These are phyloP conservation scores for Berberis thunbergii DNA, from an alignment of 164 flowering plant species.

Conservation along the genomic window DNA sequence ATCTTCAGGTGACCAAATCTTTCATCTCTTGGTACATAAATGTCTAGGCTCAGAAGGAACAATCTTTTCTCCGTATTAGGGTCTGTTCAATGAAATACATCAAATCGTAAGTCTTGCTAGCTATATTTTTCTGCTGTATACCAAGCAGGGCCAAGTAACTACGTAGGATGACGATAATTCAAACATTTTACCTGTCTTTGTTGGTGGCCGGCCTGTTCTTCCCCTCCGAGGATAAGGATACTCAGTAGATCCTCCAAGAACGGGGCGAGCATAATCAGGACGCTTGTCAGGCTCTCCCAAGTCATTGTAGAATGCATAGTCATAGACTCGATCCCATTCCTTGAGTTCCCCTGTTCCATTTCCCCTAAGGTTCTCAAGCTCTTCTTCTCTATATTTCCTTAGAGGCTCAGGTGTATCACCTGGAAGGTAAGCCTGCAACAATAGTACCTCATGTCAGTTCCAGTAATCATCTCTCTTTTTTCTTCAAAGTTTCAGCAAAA, in stretches of 20 bases:
- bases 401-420: slow-evolving; percentile 53
- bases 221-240: slow-evolving; percentile 82
- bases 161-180: no score
- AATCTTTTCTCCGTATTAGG: slow-evolving; percentile 53
- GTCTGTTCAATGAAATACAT: slow-evolving; percentile 30
- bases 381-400: slow-evolving; percentile 52
- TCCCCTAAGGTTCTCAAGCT: slow-evolving; percentile 55
- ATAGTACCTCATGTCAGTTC: not conserved
- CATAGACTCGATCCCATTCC: slow-evolving; percentile 89
- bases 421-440: slow-evolving; percentile 57
- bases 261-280: slow-evolving; percentile 37
- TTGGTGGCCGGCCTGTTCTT: slow-evolving; percentile 60
- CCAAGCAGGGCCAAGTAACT: no score
- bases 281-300: slow-evolving; percentile 66
- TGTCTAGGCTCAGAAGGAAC: slow-evolving; percentile 52
- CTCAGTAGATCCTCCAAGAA: slow-evolving; percentile 59
- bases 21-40: slow-evolving; percentile 91
- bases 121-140: no score
- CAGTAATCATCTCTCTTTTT: no score
- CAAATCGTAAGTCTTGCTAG: not conserved
- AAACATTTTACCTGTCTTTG: slow-evolving; percentile 35
- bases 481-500: no score
- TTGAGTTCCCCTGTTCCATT: slow-evolving; percentile 48
- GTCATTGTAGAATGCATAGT: slow-evolving; percentile 79
- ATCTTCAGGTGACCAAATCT: slow-evolving; percentile 62